Conservation (phyloP, 768 basidiomycete species). For the Russula foetens region DNA sequence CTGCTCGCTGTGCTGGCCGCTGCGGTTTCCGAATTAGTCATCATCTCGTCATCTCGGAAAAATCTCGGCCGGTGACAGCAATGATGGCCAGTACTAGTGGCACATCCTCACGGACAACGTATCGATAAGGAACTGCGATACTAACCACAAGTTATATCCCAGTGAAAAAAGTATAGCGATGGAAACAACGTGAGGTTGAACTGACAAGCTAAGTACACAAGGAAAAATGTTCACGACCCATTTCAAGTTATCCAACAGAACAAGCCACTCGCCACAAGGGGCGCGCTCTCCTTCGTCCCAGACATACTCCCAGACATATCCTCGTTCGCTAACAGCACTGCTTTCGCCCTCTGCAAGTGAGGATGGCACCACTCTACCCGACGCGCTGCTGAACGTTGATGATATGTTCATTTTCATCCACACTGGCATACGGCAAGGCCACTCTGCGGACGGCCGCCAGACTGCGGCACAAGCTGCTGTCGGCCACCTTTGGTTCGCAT, state of each 20-base stretch:
- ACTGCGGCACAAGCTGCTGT: slow-evolving; percentile 24
- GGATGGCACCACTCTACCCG: slow-evolving; percentile 59
- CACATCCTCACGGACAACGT: too few relatives aligned
- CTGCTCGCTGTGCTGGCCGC: too few relatives aligned
- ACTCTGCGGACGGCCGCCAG: slow-evolving; percentile 35
- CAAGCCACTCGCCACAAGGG: slow-evolving; percentile 56
- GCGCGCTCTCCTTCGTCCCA: slow-evolving; percentile 51
- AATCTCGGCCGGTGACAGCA: too few relatives aligned
- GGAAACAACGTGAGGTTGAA: background rate
- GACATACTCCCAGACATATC: slow-evolving; percentile 34
- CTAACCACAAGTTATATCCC: background rate
- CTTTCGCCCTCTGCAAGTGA: slow-evolving; percentile 53
- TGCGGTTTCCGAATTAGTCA: too few relatives aligned
- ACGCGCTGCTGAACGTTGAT: slow-evolving; percentile 43
- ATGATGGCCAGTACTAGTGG: too few relatives aligned
- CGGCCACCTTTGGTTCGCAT: slow-evolving; percentile 38
- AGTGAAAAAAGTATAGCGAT: background rate
- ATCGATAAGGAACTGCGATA: background rate
- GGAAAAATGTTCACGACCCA: slow-evolving; percentile 70
- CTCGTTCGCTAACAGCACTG: slow-evolving; percentile 49
- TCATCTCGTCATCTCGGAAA: too few relatives aligned
- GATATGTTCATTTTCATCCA: slow-evolving; percentile 26
- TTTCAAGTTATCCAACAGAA: slow-evolving; percentile 65
- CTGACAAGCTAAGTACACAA: slow-evolving; percentile 54
- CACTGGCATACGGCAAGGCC: slow-evolving; percentile 36